A percentile compares a stretch with the other conserved stretches of the same genome.
Conservation (phyloP, 768 basidiomycete species). For the Psilocybe sp. region DNA sequence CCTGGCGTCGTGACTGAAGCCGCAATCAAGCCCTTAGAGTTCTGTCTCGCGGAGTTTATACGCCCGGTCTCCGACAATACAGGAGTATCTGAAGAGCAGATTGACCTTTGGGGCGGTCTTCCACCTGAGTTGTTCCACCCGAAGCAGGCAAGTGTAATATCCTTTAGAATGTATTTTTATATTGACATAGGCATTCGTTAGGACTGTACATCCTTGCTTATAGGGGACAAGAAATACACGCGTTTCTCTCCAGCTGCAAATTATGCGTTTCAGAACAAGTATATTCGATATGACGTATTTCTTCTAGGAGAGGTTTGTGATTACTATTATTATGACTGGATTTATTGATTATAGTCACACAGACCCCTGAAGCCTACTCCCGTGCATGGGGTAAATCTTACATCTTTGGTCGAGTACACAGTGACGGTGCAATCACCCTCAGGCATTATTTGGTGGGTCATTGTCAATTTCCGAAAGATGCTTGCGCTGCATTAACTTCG, state of each 20-base stretch:
- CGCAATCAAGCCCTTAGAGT: too few relatives aligned
- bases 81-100: background rate
- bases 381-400: conserved; percentile 66
- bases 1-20: too few relatives aligned
- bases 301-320: conserved; percentile 39
- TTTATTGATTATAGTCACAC: conserved; percentile 9
- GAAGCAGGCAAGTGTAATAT: too few relatives aligned
- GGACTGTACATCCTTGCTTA: too few relatives aligned
- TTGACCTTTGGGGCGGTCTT: too few relatives aligned
- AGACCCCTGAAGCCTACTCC: conserved; percentile 56
- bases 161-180: too few relatives aligned
- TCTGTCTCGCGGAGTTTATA: background rate
- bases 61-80: background rate
- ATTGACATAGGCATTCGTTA: too few relatives aligned
- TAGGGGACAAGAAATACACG: too few relatives aligned
- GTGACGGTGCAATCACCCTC: conserved; percentile 59
- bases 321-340: background rate
- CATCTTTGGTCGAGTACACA: conserved; percentile 55
- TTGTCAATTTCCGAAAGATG: background rate
- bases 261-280: background rate
- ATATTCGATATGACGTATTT: conserved; percentile 14
- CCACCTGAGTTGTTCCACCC: too few relatives aligned
- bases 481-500: too few relatives aligned
- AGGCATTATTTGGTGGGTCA: conserved; percentile 57
- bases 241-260: too few relatives aligned